Base-by-base conservation (phyloP, 371 early-diverging fungal species). In the Fennellomyces sp. region DNA sequence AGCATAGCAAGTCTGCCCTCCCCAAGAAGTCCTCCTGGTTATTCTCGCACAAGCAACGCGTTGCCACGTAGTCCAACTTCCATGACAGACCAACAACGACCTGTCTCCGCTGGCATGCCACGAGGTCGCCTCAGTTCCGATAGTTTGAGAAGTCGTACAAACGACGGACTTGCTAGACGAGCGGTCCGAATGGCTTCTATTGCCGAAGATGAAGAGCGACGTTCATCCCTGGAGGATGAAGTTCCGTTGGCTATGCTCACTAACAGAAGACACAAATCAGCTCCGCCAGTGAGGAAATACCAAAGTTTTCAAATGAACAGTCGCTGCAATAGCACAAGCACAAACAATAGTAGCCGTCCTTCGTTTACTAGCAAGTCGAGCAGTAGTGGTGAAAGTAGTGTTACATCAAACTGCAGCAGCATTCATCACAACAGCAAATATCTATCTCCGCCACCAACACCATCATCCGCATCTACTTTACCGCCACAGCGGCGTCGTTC, bases 191-290 rank as follows among this genome's bases (percentile, higher is more conserved):
- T 52, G 52, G 52, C 30, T 19, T 33, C 52, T 17, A 52, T 52
- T 52, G 52, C 52, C 5, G 52, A 52, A 23, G 52, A 52, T 10
- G 7, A 19, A 52, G n/a, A 15, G 11, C 8, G n/a, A 11, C 17
- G 21, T 31, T 23, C 23, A 5, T 6, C 21, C 7, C 11, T n/a
- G n/a, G 33, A 52, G 21, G 33, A 52, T 10, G 52, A 50, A 33
- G 11, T 52, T 11, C 52, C 52, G n/a, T 33, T 52, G 2, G 52
- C 52, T 19, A 52, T 52, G 52, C 52, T 52, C 28, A 12, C 8
- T 33, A 31, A 52, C 28, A 52, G n/a, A n/a, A n/a, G n/a, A n/a
- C n/a, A n/a, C n/a, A n/a, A n/a, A n/a, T n/a, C n/a, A n/a, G n/a
- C n/a, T n/a, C n/a, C n/a, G n/a, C n/a, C n/a, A n/a, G n/a, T n/a